These are phyloP conservation scores for Plectranthus barbatus DNA, from an alignment of 257 asterid species.

Conservation along the genomic window DNA sequence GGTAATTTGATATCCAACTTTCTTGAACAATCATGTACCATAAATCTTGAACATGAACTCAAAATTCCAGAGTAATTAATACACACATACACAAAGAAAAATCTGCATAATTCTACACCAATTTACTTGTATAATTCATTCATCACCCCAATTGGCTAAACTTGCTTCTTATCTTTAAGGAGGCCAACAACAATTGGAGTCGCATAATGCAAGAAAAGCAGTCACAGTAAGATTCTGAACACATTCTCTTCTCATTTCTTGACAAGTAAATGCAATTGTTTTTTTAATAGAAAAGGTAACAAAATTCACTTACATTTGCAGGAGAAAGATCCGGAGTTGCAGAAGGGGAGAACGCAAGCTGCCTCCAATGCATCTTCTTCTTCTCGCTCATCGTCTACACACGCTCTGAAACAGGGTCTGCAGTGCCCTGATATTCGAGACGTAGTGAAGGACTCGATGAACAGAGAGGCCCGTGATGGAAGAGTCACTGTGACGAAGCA, in stretches of 20 bases:
- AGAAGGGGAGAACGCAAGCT: slow-evolving; percentile 34
- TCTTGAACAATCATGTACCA: background rate
- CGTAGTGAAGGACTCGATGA: slow-evolving; percentile 65
- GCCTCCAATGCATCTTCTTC: slow-evolving; percentile 35
- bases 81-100: too few species aligned
- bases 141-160: slow-evolving; percentile 1
- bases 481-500: slow-evolving; percentile 44
- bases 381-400: too few species aligned
- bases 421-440: slow-evolving; percentile 35
- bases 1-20: background rate
- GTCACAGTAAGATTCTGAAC: slow-evolving; percentile 28
- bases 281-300: slow-evolving; percentile 4
- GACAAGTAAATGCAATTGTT: background rate
- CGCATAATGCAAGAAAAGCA: slow-evolving; percentile 29
- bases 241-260: background rate
- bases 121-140: too few species aligned
- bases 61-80: too few species aligned
- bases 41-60: too few species aligned
- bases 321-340: slow-evolving; percentile 34
- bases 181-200: slow-evolving; percentile 33
- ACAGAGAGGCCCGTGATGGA: slow-evolving; percentile 55
- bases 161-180: slow-evolving; percentile 25
- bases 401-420: background rate
- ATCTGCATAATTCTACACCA: too few species aligned
- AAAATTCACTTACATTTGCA: slow-evolving; percentile 28